Evolutionary conservation across 23 red algal genomes (phyloP).

Genomic region (Rhodosorus marinus): DNA sequence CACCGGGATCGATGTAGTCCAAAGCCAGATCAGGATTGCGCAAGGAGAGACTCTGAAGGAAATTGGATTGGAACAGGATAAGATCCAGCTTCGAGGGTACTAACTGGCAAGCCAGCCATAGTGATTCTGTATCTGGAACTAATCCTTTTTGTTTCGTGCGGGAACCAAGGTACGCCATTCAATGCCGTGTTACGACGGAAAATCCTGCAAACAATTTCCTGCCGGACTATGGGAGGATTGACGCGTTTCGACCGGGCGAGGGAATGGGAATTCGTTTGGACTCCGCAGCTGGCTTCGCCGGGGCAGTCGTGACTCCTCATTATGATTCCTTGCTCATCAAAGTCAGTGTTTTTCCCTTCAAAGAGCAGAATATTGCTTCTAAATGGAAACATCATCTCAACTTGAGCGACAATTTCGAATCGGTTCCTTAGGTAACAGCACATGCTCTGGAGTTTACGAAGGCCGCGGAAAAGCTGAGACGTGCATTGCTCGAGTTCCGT

Average conservation of each 20-base stretch:
- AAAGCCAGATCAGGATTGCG: conserved; percentile 10
- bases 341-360: too few species aligned
- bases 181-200: conserved; percentile 7
- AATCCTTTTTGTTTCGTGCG: too few species aligned
- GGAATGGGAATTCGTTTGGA: conserved; percentile 5
- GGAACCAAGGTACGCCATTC: conserved; percentile 12
- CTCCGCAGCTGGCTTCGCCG: background rate
- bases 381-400: too few species aligned
- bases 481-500: conserved; percentile 1
- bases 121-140: too few species aligned
- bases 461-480: conserved; percentile 2
- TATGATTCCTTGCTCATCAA: conserved; percentile 5
- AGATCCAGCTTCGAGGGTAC: conserved; percentile 1
- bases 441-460: background rate
- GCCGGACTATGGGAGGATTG: conserved; percentile 12
- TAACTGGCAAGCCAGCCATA: too few species aligned
- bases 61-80: conserved; percentile 2
- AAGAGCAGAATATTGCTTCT: too few species aligned
- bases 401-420: too few species aligned
- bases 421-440: conserved; percentile 1
- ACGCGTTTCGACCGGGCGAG: conserved; percentile 1
- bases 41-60: conserved; percentile 1
- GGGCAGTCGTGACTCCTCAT: background rate
- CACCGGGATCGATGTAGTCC: conserved; percentile 41
- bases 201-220: conserved; percentile 4